phyloP scores from a whole-genome alignment of 2,329 filamentous ascomycete genomes.

The Penicillium sp. region DNA sequence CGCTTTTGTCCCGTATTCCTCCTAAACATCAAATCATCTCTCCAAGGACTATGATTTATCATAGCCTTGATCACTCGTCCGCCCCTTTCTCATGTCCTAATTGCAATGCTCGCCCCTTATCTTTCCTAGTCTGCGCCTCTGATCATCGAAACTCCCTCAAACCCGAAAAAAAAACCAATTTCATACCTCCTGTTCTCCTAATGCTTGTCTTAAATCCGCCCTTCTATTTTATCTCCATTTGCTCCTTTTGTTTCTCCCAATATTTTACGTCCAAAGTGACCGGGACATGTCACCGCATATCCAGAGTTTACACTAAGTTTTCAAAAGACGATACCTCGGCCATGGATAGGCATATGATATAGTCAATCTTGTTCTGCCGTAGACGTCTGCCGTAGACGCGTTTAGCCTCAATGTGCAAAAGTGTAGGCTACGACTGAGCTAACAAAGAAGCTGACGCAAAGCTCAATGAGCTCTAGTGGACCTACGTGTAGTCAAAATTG shows the following conservation, averaged over 20 bases:
- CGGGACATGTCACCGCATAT: slow-evolving; percentile 11
- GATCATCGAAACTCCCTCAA: slow-evolving; percentile 8
- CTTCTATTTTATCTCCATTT: slow-evolving; percentile 14
- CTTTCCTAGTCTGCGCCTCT: slow-evolving; percentile 6
- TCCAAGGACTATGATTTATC: not conserved
- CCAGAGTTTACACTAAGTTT: slow-evolving; percentile 11
- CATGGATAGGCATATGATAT: slow-evolving; percentile 12
- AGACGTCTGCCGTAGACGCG: not conserved
- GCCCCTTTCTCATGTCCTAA: slow-evolving; percentile 5
- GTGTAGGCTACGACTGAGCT: too few species aligned
- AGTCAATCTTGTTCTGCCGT: not conserved
- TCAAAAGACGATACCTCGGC: slow-evolving; percentile 13
- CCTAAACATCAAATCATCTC: not conserved
- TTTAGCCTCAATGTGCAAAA: not conserved
- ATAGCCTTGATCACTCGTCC: slow-evolving; percentile 3
- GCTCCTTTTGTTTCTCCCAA: slow-evolving; percentile 7
- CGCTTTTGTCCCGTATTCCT: not conserved
- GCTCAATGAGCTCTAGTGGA: too few species aligned
- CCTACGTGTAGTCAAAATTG: too few species aligned
- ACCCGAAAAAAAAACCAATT: slow-evolving; percentile 13
- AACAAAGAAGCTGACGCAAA: too few species aligned
- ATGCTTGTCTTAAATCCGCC: slow-evolving; percentile 12
- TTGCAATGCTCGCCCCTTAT: not conserved
- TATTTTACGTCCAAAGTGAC: slow-evolving; percentile 16
- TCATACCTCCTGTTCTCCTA: slow-evolving; percentile 12